Percentiles rank a stretch among this genome's conserved stretches.
Conservation (phyloP, 208 protist species). For the Crithidia thermophila region DNA sequence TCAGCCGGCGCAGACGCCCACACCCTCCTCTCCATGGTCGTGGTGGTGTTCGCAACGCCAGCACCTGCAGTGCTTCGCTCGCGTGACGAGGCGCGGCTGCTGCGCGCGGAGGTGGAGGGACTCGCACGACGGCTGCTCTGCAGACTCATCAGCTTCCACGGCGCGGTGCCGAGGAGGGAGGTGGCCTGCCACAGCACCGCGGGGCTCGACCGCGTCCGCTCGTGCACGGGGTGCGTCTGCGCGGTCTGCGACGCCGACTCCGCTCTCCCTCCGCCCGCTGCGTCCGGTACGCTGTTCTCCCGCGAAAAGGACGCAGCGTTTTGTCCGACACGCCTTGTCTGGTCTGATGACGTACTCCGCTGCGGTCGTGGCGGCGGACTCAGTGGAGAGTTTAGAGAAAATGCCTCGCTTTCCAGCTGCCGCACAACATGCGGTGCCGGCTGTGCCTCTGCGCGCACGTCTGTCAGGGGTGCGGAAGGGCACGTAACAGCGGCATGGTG, state of each 20-base stretch:
- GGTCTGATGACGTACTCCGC: background rate
- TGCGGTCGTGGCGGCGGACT: constrained; percentile 10
- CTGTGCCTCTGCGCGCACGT: background rate
- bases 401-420: background rate
- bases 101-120: constrained; percentile 7
- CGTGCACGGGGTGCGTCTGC: background rate
- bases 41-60: no score
- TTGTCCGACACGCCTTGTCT: no score
- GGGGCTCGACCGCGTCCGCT: background rate
- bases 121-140: constrained; percentile 14
- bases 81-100: constrained; percentile 23
- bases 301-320: no score
- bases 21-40: no score
- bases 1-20: no score
- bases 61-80: constrained; percentile 12
- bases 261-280: background rate
- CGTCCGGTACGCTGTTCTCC: no score
- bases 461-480: background rate
- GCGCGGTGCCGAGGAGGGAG: constrained; percentile 24
- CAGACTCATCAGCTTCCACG: constrained; percentile 20
- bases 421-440: background rate
- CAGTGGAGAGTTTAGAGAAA: background rate
- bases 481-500: background rate
- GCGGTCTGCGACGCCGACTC: background rate
- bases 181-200: constrained; percentile 29